Evolutionary conservation across 2,329 filamentous ascomycete species (phyloP).

Genomic region (Apiospora sp.): DNA sequence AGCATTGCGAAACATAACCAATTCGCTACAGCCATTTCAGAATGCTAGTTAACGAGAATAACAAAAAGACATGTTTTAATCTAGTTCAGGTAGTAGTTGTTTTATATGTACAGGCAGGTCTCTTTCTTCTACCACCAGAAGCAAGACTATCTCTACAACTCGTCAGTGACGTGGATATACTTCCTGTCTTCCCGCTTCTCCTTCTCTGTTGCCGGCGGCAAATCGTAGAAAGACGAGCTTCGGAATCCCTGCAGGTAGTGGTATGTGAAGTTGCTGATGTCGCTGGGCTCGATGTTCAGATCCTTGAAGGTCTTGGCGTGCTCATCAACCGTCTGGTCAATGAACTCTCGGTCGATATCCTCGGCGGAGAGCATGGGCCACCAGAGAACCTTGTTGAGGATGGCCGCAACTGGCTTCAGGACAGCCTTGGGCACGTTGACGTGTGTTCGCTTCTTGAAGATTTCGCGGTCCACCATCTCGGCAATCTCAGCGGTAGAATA

Average conservation of each 20-base stretch:
- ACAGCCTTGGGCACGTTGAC: slow-evolving; percentile 88
- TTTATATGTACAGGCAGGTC: slow-evolving; percentile 46
- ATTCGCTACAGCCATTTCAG: neutral
- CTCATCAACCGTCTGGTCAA: slow-evolving; percentile 90
- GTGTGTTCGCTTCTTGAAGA: slow-evolving; percentile 87
- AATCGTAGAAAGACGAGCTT: slow-evolving; percentile 87
- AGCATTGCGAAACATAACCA: neutral
- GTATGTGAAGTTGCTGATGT: slow-evolving; percentile 87
- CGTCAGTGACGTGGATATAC: slow-evolving; percentile 92
- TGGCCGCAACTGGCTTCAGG: slow-evolving; percentile 75
- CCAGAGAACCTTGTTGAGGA: slow-evolving; percentile 86
- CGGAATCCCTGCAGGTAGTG: slow-evolving; percentile 96
- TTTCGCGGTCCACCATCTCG: slow-evolving; percentile 88
- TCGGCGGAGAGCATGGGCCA: slow-evolving; percentile 83
- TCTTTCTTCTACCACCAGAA: slow-evolving; percentile 27
- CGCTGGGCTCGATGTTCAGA: slow-evolving; percentile 86
- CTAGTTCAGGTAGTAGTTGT: slow-evolving; percentile 21
- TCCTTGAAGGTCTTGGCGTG: slow-evolving; percentile 96
- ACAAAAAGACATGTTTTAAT: slow-evolving; percentile 19
- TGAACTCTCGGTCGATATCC: slow-evolving; percentile 89
- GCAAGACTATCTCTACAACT: slow-evolving; percentile 65
- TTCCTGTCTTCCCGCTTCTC: slow-evolving; percentile 96
- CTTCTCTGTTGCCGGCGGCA: slow-evolving; percentile 92
- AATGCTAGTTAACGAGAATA: neutral
- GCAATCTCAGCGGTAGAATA: slow-evolving; percentile 91